Conservation (phyloP, 1,284 basidiomycete genomes). For the Xerocomus alliaceus region DNA sequence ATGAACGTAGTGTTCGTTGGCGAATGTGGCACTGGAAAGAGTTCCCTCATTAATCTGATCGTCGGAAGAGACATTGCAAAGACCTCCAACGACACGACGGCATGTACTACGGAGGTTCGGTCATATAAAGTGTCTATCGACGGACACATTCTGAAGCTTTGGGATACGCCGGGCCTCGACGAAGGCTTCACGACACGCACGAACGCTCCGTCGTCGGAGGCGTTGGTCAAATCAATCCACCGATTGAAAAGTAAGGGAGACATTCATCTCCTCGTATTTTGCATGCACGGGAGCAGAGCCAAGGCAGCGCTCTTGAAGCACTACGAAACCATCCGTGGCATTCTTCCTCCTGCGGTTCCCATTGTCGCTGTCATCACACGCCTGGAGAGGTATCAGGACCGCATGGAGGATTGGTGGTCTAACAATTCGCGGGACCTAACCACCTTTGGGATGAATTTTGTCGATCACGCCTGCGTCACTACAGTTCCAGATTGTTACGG, state of each 20-base stretch:
- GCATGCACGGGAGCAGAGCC: constrained; percentile 27
- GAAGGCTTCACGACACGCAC: constrained; percentile 10
- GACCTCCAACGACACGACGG: constrained; percentile 23
- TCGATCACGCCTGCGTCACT: constrained; percentile 35
- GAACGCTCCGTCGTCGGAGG: constrained; percentile 10
- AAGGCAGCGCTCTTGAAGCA: constrained; percentile 20
- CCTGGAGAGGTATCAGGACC: constrained; percentile 30
- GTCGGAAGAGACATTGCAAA: constrained; percentile 15
- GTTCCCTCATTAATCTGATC: constrained; percentile 34
- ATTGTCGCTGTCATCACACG: constrained; percentile 31
- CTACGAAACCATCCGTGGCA: constrained; percentile 24
- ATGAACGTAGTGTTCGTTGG: constrained; percentile 32
- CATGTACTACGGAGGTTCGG: constrained; percentile 20
- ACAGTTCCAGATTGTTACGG: constrained; percentile 22
- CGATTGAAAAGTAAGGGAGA: constrained; percentile 9
- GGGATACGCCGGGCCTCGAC: constrained; percentile 30
- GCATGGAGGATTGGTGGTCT: constrained; percentile 40
- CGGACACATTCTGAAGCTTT: constrained; percentile 18
- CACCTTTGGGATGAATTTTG: constrained; percentile 23
- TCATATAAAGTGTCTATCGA: constrained; percentile 18
- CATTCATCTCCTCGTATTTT: constrained; percentile 34
- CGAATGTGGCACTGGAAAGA: constrained; percentile 34
- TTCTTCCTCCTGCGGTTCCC: constrained; percentile 22
- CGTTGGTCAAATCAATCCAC: constrained; percentile 10
- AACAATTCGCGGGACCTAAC: constrained; percentile 23